phyloP scores from a whole-genome alignment of 2,329 filamentous ascomycete genomes.

The Trichoderma aggressivum region DNA sequence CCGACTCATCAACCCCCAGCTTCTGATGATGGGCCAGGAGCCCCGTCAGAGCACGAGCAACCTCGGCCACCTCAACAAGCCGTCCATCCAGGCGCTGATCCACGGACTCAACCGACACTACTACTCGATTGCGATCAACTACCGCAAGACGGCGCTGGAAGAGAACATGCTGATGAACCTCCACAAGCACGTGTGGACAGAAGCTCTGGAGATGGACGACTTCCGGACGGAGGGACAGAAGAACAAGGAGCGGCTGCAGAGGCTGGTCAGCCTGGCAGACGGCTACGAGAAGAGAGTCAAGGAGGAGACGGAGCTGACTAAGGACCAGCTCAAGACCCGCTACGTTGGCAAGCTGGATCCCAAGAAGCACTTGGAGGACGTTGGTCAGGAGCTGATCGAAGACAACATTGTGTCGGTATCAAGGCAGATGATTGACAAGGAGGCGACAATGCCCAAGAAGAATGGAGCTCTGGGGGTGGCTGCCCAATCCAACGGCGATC shows the following conservation, averaged over 20 bases:
- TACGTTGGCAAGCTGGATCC: constrained; percentile 99
- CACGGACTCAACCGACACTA: constrained; percentile 98
- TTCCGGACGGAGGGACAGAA: constrained; percentile 79
- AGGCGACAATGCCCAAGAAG: constrained; percentile 84
- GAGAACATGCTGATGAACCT: constrained; percentile 99
- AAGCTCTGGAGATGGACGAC: constrained; percentile 94
- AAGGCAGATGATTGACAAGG: constrained; percentile 98
- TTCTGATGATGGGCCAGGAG: constrained; percentile 96
- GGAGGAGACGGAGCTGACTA: constrained; percentile 95
- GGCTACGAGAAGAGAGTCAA: constrained; percentile 98
- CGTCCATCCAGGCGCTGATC: constrained; percentile 98
- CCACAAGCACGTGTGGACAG: constrained; percentile 99
- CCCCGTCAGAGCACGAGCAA: constrained; percentile 97
- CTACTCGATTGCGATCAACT: constrained; percentile 98
- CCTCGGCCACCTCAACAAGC: constrained; percentile 96
- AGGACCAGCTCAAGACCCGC: constrained; percentile 96
- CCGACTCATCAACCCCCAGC: constrained; percentile 96
- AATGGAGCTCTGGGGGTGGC: constrained; percentile 47
- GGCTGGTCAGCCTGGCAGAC: constrained; percentile 83
- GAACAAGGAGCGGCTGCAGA: constrained; percentile 85
- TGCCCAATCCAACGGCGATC: constrained; percentile 52
- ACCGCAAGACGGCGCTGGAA: constrained; percentile 93
- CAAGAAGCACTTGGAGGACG: constrained; percentile 98
- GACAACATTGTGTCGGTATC: constrained; percentile 99
- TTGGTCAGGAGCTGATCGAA: constrained; percentile 94